Evolutionary conservation across 139 green algal species (phyloP).

Genomic region (Haematococcus sp.): DNA sequence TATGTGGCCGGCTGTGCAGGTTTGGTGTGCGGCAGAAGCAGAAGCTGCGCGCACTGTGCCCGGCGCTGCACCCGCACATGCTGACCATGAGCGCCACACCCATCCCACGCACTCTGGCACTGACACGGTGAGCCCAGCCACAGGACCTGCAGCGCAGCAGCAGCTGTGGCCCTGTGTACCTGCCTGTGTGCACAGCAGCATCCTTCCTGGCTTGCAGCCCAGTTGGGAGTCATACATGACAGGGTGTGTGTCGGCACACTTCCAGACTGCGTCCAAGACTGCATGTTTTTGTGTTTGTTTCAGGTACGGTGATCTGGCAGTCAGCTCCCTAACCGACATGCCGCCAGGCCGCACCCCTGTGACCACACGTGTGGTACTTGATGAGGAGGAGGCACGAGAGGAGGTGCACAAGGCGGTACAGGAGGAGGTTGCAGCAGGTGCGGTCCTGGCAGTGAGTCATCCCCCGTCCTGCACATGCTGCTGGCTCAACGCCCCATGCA

Average conservation of each 20-base stretch:
- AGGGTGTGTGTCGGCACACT: no score
- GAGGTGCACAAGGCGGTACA: conserved; percentile 52
- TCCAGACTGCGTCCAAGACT: no score
- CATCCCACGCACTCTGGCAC: conserved; percentile 91
- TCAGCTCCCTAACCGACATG: conserved; percentile 63
- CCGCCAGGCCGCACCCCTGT: conserved; percentile 70
- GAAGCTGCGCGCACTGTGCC: conserved; percentile 41
- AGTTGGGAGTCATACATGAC: no score
- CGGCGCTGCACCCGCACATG: conserved; percentile 72
- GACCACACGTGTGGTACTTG: conserved; percentile 33
- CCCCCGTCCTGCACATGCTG: no score
- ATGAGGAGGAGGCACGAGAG: conserved; percentile 22
- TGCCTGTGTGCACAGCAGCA: no score
- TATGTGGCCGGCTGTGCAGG: conserved; percentile 50
- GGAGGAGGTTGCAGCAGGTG: conserved; percentile 54
- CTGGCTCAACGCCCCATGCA: no score
- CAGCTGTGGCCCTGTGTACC: no score
- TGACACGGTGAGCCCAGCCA: conserved; percentile 34
- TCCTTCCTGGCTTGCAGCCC: no score
- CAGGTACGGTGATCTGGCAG: conserved; percentile 27
- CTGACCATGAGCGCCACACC: conserved; percentile 95
- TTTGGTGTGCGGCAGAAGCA: conserved; percentile 88
- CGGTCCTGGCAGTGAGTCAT: background rate
- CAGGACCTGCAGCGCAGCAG: no score
- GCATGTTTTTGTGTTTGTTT: no score